A percentile compares a stretch with the other conserved stretches of the same genome.
phyloP scores from a whole-genome alignment of 495 filamentous ascomycete genomes.

The Xylaria nigripes region DNA sequence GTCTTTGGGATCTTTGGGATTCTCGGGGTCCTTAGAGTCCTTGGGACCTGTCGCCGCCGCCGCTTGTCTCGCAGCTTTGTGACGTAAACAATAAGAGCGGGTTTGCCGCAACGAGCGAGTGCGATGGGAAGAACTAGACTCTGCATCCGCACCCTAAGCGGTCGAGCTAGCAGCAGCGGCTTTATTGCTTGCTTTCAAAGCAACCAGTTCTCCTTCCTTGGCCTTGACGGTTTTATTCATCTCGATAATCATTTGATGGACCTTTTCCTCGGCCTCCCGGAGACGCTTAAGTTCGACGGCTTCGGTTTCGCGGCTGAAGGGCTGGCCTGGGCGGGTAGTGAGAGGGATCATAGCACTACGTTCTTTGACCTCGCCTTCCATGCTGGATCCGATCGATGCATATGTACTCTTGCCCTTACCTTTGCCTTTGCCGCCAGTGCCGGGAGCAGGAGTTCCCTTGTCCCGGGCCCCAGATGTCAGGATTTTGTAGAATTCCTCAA shows the following conservation, averaged over 20 bases:
- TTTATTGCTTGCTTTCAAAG: slow-evolving; percentile 31
- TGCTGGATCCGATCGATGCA: slow-evolving; percentile 8
- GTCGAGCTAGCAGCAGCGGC: slow-evolving; percentile 12
- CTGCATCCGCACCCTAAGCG: slow-evolving; percentile 15
- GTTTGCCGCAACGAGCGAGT: not conserved
- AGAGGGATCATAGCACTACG: slow-evolving; percentile 66
- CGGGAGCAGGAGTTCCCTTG: slow-evolving; percentile 20
- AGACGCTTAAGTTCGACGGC: slow-evolving; percentile 63
- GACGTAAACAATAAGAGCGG: not conserved
- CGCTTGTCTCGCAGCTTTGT: not conserved
- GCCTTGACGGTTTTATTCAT: slow-evolving; percentile 56
- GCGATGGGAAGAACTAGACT: not conserved
- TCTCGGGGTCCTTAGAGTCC: too few species aligned
- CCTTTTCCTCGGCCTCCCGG: slow-evolving; percentile 59
- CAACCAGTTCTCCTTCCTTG: slow-evolving; percentile 45
- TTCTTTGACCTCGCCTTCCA: slow-evolving; percentile 44
- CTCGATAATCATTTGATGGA: slow-evolving; percentile 54
- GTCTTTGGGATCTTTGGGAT: not conserved
- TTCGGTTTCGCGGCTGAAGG: slow-evolving; percentile 70
- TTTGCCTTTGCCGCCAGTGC: slow-evolving; percentile 37
- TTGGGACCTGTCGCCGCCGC: too few species aligned
- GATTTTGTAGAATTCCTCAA: slow-evolving; percentile 77
- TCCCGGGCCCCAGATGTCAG: slow-evolving; percentile 56
- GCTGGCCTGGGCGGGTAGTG: slow-evolving; percentile 52
- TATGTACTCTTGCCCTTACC: slow-evolving; percentile 28